Evolutionary conservation across 140 eudicot genomes (phyloP).

Genomic region (Oenanthe javanica): DNA sequence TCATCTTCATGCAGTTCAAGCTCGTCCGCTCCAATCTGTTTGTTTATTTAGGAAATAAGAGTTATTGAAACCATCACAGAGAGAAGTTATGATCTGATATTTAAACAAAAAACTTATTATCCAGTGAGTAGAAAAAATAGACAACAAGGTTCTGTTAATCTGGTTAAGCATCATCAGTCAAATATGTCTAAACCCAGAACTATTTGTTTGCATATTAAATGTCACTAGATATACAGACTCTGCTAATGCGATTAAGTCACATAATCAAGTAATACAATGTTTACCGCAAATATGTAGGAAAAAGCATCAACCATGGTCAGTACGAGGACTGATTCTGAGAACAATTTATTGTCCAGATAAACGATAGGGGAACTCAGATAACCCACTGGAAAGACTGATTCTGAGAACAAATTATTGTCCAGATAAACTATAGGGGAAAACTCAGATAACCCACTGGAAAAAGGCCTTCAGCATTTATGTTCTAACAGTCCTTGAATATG

Average conservation of each 20-base stretch:
- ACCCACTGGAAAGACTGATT: neutral
- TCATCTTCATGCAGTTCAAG: slow-evolving; percentile 23
- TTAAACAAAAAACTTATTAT: neutral
- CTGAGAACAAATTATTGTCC: no score
- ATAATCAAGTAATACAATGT: neutral
- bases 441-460: neutral
- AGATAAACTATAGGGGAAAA: neutral
- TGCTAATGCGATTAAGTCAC: neutral
- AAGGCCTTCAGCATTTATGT: neutral
- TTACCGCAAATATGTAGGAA: no score
- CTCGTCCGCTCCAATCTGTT: slow-evolving; percentile 33
- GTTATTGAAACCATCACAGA: neutral
- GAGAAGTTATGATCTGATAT: neutral
- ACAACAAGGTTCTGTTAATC: neutral
- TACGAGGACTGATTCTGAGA: neutral
- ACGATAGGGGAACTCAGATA: neutral
- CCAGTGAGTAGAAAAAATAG: neutral
- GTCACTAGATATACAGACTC: neutral
- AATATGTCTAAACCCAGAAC: neutral
- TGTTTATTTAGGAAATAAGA: neutral
- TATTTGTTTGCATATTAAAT: neutral
- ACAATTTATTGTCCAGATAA: neutral
- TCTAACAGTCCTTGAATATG: neutral
- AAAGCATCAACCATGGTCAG: neutral
- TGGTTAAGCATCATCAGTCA: neutral